Percentiles rank a stretch among this genome's conserved stretches.
Evolutionary conservation across 176 grass and related monocot genomes (phyloP).

Genomic region (Avena eriantha): DNA sequence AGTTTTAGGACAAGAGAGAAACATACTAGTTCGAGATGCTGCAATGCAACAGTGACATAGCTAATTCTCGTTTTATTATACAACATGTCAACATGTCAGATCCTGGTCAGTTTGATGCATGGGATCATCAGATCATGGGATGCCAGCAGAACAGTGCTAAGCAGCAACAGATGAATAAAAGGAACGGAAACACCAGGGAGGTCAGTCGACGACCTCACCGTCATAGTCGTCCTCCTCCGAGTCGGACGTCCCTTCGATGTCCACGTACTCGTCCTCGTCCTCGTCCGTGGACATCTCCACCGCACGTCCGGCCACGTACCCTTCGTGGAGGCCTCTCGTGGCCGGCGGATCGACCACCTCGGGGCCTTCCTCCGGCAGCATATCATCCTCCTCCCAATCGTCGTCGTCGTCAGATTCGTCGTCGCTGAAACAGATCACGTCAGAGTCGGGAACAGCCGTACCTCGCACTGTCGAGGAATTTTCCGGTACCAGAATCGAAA

Average conservation of each 20-base stretch:
- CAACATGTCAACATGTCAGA: no score
- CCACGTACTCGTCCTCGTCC: constrained; percentile 13
- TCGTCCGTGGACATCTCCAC: not conserved
- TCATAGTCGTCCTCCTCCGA: not conserved
- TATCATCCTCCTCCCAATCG: not conserved
- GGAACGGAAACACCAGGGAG: no score
- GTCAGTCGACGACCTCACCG: not conserved
- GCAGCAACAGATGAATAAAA: not conserved
- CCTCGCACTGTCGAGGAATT: not conserved
- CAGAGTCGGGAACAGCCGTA: not conserved
- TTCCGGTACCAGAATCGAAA: not conserved
- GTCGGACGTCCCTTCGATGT: not conserved
- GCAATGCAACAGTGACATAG: no score
- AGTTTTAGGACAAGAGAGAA: no score
- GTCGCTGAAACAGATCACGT: not conserved
- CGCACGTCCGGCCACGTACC: not conserved
- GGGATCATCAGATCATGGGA: no score
- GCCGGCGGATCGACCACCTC: not conserved
- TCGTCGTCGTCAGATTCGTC: not conserved
- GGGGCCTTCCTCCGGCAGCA: not conserved
- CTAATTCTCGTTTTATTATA: no score
- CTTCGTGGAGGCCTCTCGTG: no score
- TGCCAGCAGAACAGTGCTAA: no score
- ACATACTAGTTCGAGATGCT: no score
- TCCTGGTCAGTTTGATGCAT: no score